Conservation (phyloP, 164 flowering plant genomes). For the Magnolia officinalis region DNA sequence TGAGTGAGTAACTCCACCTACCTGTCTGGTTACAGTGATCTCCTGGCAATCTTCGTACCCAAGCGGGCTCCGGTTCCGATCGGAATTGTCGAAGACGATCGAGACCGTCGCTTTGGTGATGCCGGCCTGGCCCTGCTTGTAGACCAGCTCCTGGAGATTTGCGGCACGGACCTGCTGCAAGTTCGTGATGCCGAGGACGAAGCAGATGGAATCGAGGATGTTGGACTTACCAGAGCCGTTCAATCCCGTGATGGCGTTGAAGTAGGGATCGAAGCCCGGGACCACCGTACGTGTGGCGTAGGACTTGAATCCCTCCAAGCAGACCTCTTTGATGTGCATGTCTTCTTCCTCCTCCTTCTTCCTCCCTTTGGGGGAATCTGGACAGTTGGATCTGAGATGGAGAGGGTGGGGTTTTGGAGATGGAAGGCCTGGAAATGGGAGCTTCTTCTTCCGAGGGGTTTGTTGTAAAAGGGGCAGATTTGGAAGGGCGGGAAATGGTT, state of each 20-base stretch:
- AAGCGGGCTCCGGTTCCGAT: constrained; percentile 77
- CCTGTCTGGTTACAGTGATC: constrained; percentile 98
- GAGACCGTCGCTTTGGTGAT: constrained; percentile 99
- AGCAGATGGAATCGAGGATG: constrained; percentile 94
- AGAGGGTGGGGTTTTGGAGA: background rate
- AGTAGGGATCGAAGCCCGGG: constrained; percentile 86
- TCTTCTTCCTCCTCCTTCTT: background rate
- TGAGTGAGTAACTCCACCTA: constrained; percentile 8
- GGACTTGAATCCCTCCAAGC: constrained; percentile 96
- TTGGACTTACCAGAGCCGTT: constrained; percentile 98
- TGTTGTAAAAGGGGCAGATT: background rate
- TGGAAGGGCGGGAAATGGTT: constrained; percentile 4
- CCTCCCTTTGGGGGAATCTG: background rate
- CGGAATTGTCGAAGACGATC: constrained; percentile 78
- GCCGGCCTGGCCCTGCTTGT: constrained; percentile 99
- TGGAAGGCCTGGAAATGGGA: background rate
- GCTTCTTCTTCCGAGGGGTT: background rate
- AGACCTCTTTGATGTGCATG: constrained; percentile 84
- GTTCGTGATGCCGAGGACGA: constrained; percentile 92
- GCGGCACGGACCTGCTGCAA: constrained; percentile 97
- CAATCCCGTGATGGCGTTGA: constrained; percentile 95
- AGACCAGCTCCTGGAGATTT: constrained; percentile 96
- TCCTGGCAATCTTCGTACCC: constrained; percentile 88
- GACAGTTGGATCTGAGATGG: background rate
- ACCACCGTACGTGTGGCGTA: constrained; percentile 95